These are phyloP conservation scores for Kwoniella pini DNA, from an alignment of 768 basidiomycete species.

Conservation along the genomic window DNA sequence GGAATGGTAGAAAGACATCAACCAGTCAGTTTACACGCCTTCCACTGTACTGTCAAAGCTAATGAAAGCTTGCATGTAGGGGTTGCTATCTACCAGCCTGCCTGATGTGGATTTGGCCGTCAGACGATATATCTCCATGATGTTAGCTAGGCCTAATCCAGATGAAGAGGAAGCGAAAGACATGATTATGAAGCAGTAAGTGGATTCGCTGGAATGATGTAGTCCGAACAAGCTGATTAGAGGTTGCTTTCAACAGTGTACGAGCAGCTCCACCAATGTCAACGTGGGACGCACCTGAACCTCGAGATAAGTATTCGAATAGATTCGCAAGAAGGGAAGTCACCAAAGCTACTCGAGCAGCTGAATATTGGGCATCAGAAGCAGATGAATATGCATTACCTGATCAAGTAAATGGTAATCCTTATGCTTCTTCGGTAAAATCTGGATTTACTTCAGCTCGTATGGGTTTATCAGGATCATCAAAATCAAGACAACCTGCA, in stretches of 20 bases:
- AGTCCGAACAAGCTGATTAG: neutral
- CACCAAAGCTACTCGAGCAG: conserved; percentile 43
- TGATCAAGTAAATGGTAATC: neutral
- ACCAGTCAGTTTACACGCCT: conserved; percentile 58
- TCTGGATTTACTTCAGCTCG: conserved; percentile 38
- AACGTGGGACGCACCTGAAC: conserved; percentile 44
- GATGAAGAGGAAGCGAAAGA: conserved; percentile 38
- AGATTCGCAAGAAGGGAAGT: conserved; percentile 44
- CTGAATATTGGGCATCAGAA: conserved; percentile 53
- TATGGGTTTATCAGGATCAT: conserved; percentile 7
- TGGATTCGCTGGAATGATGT: neutral
- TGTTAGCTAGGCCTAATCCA: conserved; percentile 57
- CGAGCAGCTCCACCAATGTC: conserved; percentile 38
- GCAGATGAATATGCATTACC: conserved; percentile 53
- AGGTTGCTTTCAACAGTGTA: conserved; percentile 21
- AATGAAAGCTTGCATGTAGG: conserved; percentile 23
- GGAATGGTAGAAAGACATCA: conserved; percentile 57
- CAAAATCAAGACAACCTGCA: conserved; percentile 12
- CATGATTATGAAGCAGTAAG: conserved; percentile 46
- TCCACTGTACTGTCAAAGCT: neutral
- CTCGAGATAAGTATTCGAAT: conserved; percentile 36
- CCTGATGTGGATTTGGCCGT: conserved; percentile 58
- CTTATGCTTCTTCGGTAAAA: conserved; percentile 9
- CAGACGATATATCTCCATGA: conserved; percentile 60
- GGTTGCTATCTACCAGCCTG: conserved; percentile 59